A percentile compares a stretch with the other conserved stretches of the same genome.
These are phyloP conservation scores for Cicer cuneatum DNA, from an alignment of 306 rosid genomes.

Conservation along the genomic window DNA sequence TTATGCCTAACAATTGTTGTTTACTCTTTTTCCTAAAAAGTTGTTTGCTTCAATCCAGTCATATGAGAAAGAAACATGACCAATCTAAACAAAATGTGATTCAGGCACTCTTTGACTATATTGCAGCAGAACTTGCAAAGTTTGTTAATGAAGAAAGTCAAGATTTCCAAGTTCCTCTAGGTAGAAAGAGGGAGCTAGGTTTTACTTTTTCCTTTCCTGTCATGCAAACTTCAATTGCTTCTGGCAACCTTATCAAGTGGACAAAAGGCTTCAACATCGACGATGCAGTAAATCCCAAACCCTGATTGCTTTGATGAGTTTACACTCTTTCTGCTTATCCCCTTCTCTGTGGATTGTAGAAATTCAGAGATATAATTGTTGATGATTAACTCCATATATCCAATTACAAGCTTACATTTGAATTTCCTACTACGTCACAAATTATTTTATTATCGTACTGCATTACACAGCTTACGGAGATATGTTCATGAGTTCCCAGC, in stretches of 20 bases:
- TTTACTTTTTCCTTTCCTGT: conserved; percentile 98
- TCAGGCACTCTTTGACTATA: conserved; percentile 89
- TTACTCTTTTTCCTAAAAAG: conserved; percentile 18
- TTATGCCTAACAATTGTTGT: not conserved
- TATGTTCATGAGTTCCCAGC: conserved; percentile 14
- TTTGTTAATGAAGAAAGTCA: conserved; percentile 84
- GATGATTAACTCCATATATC: conserved; percentile 9
- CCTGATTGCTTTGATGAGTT: conserved; percentile 43
- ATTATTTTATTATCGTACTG: not conserved
- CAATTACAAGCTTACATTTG: not conserved
- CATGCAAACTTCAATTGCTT: conserved; percentile 77
- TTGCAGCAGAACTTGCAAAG: conserved; percentile 79
- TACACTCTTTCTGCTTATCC: conserved; percentile 34
- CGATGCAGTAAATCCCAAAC: conserved; percentile 58
- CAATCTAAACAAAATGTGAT: conserved; percentile 45
- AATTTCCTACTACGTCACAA: conserved; percentile 12
- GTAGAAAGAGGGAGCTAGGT: conserved; percentile 93
- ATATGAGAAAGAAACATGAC: conserved; percentile 39
- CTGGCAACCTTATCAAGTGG: conserved; percentile 94
- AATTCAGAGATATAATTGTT: conserved; percentile 1
- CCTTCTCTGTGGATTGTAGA: conserved; percentile 2
- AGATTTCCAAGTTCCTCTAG: conserved; percentile 68
- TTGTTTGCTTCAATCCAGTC: conserved; percentile 4
- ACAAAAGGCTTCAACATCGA: conserved; percentile 93
- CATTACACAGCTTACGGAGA: conserved; percentile 14